phyloP scores from a whole-genome alignment of 2,329 filamentous ascomycete species.

The Cephalotrichum gorgonifer region DNA sequence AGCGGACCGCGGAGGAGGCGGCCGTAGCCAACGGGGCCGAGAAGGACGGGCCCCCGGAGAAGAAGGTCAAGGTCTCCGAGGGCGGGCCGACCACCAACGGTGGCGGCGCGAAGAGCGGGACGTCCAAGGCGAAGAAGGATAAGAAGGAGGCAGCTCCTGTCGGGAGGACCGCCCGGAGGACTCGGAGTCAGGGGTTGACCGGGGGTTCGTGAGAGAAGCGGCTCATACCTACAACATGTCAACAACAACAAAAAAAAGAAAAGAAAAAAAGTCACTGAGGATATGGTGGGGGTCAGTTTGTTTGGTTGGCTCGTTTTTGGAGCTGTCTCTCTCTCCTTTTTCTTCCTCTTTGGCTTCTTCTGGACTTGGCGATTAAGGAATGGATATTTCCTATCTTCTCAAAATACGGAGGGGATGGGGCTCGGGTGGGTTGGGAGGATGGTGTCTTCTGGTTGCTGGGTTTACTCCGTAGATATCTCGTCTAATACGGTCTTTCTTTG shows the following conservation, averaged over 20 bases:
- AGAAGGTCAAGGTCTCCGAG: conserved; percentile 30
- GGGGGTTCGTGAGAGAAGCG: conserved; percentile 15
- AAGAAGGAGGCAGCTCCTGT: conserved; percentile 22
- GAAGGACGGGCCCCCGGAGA: conserved; percentile 16
- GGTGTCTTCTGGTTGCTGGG: no score
- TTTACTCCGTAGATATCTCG: no score
- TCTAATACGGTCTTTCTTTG: no score
- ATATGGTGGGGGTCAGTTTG: background rate
- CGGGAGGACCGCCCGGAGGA: conserved; percentile 29
- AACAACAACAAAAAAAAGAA: background rate
- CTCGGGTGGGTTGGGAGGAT: no score
- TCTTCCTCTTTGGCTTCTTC: no score
- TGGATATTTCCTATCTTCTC: no score
- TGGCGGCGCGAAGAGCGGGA: conserved; percentile 9
- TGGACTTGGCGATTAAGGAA: no score
- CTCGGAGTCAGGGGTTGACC: conserved; percentile 29
- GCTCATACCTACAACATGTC: background rate
- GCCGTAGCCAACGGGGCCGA: conserved; percentile 8
- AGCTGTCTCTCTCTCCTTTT: background rate
- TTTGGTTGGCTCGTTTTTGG: background rate
- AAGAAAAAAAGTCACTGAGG: background rate
- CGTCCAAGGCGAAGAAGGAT: conserved; percentile 20
- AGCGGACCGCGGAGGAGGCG: conserved; percentile 29
- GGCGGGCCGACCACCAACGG: conserved; percentile 13
- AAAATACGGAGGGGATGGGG: no score